Conservation (phyloP, 2,329 filamentous ascomycete species). For the Cladosporium sp. region DNA sequence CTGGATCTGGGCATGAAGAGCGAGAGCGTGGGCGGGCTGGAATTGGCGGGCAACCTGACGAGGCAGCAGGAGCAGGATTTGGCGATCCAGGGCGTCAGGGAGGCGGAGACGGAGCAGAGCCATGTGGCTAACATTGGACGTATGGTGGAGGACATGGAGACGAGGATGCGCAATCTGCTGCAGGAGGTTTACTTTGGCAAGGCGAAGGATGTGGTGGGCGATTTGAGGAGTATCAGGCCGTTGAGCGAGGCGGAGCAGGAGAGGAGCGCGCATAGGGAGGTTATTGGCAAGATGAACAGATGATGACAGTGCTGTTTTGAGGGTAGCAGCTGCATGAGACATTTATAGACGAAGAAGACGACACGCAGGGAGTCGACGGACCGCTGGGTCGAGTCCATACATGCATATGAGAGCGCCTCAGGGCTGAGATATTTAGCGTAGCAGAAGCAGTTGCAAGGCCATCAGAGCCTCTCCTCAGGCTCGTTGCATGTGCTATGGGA, state of each 20-base stretch:
- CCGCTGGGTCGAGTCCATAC: too few species aligned
- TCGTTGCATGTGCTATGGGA: not conserved
- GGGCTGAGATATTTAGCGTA: not conserved
- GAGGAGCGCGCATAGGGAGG: constrained; percentile 78
- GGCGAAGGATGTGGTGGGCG: constrained; percentile 95
- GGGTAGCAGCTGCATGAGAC: not conserved
- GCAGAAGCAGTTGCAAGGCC: not conserved
- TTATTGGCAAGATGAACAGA: constrained; percentile 60
- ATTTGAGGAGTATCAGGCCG: constrained; percentile 80
- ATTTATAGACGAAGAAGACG: constrained; percentile 1
- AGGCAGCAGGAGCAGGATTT: constrained; percentile 91
- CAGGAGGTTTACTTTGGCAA: constrained; percentile 99
- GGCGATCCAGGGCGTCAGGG: constrained; percentile 52
- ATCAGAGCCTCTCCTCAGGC: not conserved
- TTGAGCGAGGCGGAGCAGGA: constrained; percentile 82
- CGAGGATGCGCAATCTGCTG: constrained; percentile 96
- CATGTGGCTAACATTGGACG: constrained; percentile 94
- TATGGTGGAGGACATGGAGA: constrained; percentile 97
- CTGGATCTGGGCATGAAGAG: constrained; percentile 71
- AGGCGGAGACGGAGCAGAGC: constrained; percentile 71
- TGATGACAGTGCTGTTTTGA: not conserved
- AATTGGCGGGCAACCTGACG: constrained; percentile 96
- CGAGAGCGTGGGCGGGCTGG: constrained; percentile 73
- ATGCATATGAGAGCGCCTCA: not conserved
- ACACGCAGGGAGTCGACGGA: not conserved